Percentiles rank a stretch among this genome's conserved stretches.
Evolutionary conservation across 2,329 filamentous ascomycete species (phyloP).

Genomic region (Epichloe glyceriae): DNA sequence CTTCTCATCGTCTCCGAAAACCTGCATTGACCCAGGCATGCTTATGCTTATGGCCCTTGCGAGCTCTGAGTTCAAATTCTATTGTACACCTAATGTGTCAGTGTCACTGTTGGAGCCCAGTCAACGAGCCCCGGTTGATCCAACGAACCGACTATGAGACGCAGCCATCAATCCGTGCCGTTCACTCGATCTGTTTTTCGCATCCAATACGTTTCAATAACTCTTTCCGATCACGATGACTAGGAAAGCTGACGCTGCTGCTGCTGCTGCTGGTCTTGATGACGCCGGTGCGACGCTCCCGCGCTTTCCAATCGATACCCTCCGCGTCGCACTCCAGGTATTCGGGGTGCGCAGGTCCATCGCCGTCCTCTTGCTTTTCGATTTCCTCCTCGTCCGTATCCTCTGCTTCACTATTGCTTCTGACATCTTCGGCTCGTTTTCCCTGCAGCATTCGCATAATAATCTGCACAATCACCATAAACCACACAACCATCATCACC

Average conservation of each 20-base stretch:
- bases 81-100: too few species aligned
- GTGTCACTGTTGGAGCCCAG: too few species aligned
- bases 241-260: slow-evolving; percentile 45
- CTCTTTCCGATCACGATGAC: slow-evolving; percentile 50
- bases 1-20: too few species aligned
- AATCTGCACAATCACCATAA: not conserved
- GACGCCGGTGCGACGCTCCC: not conserved
- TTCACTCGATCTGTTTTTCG: not conserved
- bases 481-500: slow-evolving; percentile 31
- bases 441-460: not conserved
- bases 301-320: not conserved
- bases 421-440: not conserved
- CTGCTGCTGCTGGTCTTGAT: not conserved
- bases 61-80: too few species aligned
- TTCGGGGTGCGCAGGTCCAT: not conserved
- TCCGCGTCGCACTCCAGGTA: not conserved
- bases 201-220: not conserved
- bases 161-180: too few species aligned
- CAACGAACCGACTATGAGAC: too few species aligned
- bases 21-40: too few species aligned
- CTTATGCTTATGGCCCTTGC: too few species aligned
- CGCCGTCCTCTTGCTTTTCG: not conserved
- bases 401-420: not conserved
- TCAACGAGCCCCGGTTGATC: too few species aligned
- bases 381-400: too few species aligned